phyloP scores from a whole-genome alignment of 805 yeast species.

The Wickerhamiella alocasiicola region DNA sequence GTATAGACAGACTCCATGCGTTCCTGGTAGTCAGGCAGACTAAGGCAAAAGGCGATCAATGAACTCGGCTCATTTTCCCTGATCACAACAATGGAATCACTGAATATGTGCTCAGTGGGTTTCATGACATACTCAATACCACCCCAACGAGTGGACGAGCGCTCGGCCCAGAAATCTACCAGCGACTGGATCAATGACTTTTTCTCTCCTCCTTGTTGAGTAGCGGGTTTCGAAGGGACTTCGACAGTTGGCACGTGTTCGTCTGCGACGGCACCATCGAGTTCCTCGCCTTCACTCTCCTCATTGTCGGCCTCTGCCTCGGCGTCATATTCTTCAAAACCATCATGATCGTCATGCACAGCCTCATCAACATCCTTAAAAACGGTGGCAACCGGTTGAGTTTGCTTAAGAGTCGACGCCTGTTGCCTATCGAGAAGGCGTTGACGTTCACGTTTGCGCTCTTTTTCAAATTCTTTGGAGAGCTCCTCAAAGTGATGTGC shows the following conservation, averaged over 20 bases:
- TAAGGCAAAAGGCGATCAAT: constrained; percentile 80
- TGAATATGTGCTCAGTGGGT: constrained; percentile 78
- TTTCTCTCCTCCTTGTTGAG: constrained; percentile 35
- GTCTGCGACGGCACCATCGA: constrained; percentile 5
- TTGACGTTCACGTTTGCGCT: constrained; percentile 66
- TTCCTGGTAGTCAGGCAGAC: constrained; percentile 67
- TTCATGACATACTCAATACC: constrained; percentile 74
- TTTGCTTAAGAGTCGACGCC: constrained; percentile 60
- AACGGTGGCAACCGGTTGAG: constrained; percentile 83
- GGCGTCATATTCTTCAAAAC: constrained; percentile 9
- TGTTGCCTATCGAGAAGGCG: constrained; percentile 43
- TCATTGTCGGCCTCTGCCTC: constrained; percentile 9
- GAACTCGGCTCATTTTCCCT: constrained; percentile 97
- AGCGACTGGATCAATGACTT: constrained; percentile 70
- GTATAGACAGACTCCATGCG: constrained; percentile 37
- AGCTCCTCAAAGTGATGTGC: constrained; percentile 64
- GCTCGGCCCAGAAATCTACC: constrained; percentile 92
- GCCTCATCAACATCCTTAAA: constrained; percentile 83
- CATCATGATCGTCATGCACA: constrained; percentile 29
- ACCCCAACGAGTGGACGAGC: constrained; percentile 92
- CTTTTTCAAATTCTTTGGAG: constrained; percentile 75
- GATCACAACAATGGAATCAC: constrained; percentile 84
- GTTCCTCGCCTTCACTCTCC: constrained; percentile 1
- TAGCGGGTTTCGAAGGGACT: not conserved
- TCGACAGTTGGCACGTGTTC: constrained; percentile 2